Evolutionary conservation across 2,329 filamentous ascomycete species (phyloP).

Genomic region (Hypomyces perniciosus): DNA sequence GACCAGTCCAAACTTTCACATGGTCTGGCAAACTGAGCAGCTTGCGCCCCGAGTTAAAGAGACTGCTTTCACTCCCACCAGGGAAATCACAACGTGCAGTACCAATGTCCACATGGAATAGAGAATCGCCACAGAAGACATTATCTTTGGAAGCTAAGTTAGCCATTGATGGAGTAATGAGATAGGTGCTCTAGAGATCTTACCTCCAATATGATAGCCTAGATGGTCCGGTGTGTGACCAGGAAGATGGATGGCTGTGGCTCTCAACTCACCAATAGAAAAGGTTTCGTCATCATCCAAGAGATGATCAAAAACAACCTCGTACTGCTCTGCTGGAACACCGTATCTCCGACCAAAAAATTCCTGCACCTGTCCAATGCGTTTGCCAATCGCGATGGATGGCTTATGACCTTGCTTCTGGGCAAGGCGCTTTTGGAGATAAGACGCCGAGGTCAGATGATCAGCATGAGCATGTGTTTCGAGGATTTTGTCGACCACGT

Average conservation of each 20-base stretch:
- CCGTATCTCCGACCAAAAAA: slow-evolving; percentile 45
- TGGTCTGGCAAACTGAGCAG: slow-evolving; percentile 38
- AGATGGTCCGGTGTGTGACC: slow-evolving; percentile 57
- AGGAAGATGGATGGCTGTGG: slow-evolving; percentile 47
- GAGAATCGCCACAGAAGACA: slow-evolving; percentile 48
- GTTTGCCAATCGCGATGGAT: slow-evolving; percentile 48
- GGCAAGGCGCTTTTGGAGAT: slow-evolving; percentile 44
- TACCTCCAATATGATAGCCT: slow-evolving; percentile 50
- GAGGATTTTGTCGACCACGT: slow-evolving; percentile 46
- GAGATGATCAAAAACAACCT: slow-evolving; percentile 44
- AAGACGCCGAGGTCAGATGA: slow-evolving; percentile 53
- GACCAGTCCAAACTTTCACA: slow-evolving; percentile 47
- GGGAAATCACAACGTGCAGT: slow-evolving; percentile 51
- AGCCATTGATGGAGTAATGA: neutral
- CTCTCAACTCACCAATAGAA: slow-evolving; percentile 40
- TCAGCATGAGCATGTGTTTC: slow-evolving; percentile 60
- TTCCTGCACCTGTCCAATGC: slow-evolving; percentile 46
- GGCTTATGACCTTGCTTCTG: slow-evolving; percentile 31
- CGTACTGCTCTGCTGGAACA: slow-evolving; percentile 36
- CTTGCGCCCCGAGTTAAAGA: slow-evolving; percentile 38
- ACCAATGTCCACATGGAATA: slow-evolving; percentile 48
- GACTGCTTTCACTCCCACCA: slow-evolving; percentile 37
- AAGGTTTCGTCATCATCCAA: slow-evolving; percentile 51
- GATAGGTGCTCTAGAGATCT: neutral
- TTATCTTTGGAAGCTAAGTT: slow-evolving; percentile 25